These are phyloP conservation scores for Candida odintsovae DNA, from an alignment of 805 yeast genomes.

Conservation along the genomic window DNA sequence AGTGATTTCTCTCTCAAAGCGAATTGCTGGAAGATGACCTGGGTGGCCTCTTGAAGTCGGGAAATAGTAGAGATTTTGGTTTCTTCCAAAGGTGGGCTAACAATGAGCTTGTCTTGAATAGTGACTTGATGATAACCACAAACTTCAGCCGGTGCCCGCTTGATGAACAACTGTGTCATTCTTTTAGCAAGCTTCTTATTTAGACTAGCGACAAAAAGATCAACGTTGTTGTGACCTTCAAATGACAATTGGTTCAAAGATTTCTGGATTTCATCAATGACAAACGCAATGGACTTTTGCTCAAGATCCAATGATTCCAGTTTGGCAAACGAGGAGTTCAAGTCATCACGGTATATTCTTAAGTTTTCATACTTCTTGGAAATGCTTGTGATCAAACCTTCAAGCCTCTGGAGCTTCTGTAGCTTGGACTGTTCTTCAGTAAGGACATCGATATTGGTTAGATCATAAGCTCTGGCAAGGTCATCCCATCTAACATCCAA, in stretches of 20 bases:
- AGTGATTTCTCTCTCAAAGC: slow-evolving; percentile 19
- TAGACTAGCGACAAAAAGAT: slow-evolving; percentile 25
- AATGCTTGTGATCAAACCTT: slow-evolving; percentile 25
- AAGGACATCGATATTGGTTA: slow-evolving; percentile 28
- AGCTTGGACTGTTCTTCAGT: slow-evolving; percentile 28
- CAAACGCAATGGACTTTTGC: slow-evolving; percentile 9
- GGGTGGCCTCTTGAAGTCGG: slow-evolving; percentile 20
- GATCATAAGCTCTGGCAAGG: slow-evolving; percentile 43
- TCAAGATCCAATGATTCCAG: slow-evolving; percentile 26
- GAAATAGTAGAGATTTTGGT: slow-evolving; percentile 29
- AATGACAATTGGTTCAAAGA: slow-evolving; percentile 29
- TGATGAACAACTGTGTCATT: slow-evolving; percentile 25
- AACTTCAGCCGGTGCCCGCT: slow-evolving; percentile 1
- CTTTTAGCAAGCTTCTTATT: slow-evolving; percentile 28
- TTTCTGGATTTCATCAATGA: slow-evolving; percentile 28
- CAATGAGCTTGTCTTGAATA: slow-evolving; percentile 29
- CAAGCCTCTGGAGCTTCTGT: slow-evolving; percentile 26
- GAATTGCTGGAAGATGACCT: slow-evolving; percentile 23
- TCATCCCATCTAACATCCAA: slow-evolving; percentile 46
- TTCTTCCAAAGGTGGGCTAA: slow-evolving; percentile 35
- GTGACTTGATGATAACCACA: slow-evolving; percentile 29
- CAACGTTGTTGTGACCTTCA: slow-evolving; percentile 33
- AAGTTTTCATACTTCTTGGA: slow-evolving; percentile 27
- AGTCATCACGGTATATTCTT: slow-evolving; percentile 21
- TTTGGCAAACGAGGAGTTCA: slow-evolving; percentile 18